Evolutionary conservation across 2,329 filamentous ascomycete genomes (phyloP).

Genomic region (Neopestalotiopsis clavispora): DNA sequence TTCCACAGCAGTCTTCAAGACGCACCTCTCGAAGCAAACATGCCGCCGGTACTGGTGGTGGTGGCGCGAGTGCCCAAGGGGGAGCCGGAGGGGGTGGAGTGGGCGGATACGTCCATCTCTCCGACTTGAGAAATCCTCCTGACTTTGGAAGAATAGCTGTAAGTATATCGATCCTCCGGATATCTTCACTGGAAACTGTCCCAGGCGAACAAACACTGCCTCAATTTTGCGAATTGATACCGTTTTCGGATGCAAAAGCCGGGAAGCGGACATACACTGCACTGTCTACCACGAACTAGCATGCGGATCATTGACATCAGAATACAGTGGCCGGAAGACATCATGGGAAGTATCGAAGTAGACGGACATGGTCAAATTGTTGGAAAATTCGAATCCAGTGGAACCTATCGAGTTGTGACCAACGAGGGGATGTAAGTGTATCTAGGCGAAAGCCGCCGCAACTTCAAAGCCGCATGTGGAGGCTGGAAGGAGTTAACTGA

Average conservation of each 20-base stretch:
- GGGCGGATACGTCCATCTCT: conserved; percentile 69
- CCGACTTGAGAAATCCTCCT: conserved; percentile 66
- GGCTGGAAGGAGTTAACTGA: neutral
- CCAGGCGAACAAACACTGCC: neutral
- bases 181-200: neutral
- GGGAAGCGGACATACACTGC: neutral
- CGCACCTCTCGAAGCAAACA: conserved; percentile 41
- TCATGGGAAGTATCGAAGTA: conserved; percentile 71
- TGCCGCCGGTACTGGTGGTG: conserved; percentile 51
- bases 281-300: neutral
- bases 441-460: neutral
- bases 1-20: conserved; percentile 44
- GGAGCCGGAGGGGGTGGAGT: conserved; percentile 63
- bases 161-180: neutral
- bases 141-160: conserved; percentile 69
- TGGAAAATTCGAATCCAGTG: conserved; percentile 62
- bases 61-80: conserved; percentile 64
- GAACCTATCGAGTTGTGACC: conserved; percentile 68
- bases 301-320: neutral
- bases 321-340: conserved; percentile 68
- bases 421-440: conserved; percentile 69
- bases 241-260: neutral
- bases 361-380: conserved; percentile 61
- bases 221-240: neutral
- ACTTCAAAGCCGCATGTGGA: neutral